These are phyloP conservation scores for Boletus barrowsii DNA, from an alignment of 768 basidiomycete species.

Conservation along the genomic window DNA sequence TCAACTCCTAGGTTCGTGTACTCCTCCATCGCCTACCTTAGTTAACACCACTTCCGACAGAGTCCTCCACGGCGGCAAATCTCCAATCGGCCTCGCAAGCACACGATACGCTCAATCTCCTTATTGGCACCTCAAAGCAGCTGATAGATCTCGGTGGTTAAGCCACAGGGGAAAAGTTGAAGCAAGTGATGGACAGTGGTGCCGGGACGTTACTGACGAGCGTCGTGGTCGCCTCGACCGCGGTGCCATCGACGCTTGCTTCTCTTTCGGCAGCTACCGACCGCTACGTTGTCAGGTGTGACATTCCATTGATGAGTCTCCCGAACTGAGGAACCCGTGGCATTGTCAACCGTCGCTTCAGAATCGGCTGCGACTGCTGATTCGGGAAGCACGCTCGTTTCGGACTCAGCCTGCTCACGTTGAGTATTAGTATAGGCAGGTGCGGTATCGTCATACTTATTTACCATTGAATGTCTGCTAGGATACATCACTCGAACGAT, in stretches of 20 bases:
- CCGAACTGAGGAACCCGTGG: not conserved
- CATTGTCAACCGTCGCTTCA: not conserved
- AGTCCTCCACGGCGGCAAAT: slow-evolving; percentile 73
- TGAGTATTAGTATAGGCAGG: slow-evolving; percentile 17
- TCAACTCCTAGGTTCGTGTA: slow-evolving; percentile 73
- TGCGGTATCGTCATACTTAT: not conserved
- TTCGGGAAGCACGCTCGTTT: not conserved
- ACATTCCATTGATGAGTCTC: not conserved
- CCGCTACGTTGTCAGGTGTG: not conserved
- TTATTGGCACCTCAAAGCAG: slow-evolving; percentile 74
- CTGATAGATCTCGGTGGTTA: not conserved
- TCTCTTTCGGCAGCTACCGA: slow-evolving; percentile 7
- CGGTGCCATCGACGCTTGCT: slow-evolving; percentile 8
- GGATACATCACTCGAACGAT: too few relatives aligned
- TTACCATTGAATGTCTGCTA: not conserved
- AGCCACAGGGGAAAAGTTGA: not conserved
- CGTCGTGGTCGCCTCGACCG: not conserved
- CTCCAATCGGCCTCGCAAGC: slow-evolving; percentile 70
- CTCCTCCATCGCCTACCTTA: not conserved
- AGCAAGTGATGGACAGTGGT: not conserved
- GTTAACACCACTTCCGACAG: slow-evolving; percentile 34
- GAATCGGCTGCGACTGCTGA: not conserved
- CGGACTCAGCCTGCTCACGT: slow-evolving; percentile 10
- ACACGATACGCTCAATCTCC: slow-evolving; percentile 68
- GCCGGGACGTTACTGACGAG: slow-evolving; percentile 5